Evolutionary conservation across 2,329 filamentous ascomycete genomes (phyloP).

Genomic region (Venturiaceae sp.): DNA sequence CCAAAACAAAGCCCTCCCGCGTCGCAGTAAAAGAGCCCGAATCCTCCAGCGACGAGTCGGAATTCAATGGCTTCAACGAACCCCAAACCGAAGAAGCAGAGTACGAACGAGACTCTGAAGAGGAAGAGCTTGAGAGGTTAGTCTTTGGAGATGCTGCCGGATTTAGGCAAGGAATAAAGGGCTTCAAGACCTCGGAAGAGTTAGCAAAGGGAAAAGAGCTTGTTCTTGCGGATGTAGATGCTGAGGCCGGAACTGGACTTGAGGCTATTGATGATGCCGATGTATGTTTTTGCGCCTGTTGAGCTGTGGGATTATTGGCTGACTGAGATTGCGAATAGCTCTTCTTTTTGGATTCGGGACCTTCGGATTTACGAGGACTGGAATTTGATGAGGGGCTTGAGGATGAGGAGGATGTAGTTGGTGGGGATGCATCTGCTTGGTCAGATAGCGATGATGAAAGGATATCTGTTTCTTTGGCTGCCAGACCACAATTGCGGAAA

Average conservation of each 20-base stretch:
- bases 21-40: neutral
- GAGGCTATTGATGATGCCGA: slow-evolving; percentile 67
- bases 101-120: slow-evolving; percentile 66
- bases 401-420: slow-evolving; percentile 26
- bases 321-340: slow-evolving; percentile 33
- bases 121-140: slow-evolving; percentile 76
- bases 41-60: neutral
- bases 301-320: neutral
- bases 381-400: slow-evolving; percentile 30
- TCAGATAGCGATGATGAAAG: slow-evolving; percentile 94
- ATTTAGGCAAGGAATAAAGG: slow-evolving; percentile 66
- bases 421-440: slow-evolving; percentile 57
- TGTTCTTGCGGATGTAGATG: slow-evolving; percentile 30
- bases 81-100: neutral
- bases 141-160: slow-evolving; percentile 82
- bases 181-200: slow-evolving; percentile 35
- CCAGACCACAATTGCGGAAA: slow-evolving; percentile 68
- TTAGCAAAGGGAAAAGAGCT: slow-evolving; percentile 22
- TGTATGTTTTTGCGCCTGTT: slow-evolving; percentile 24
- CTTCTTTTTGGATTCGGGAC: slow-evolving; percentile 71
- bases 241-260: slow-evolving; percentile 39
- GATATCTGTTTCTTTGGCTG: slow-evolving; percentile 71
- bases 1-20: neutral
- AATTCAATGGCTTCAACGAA: slow-evolving; percentile 1
- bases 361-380: slow-evolving; percentile 31